Percentiles rank a stretch among this genome's conserved stretches.
phyloP scores from a whole-genome alignment of 352 stramenopile species.

The Phytophthora sp. region DNA sequence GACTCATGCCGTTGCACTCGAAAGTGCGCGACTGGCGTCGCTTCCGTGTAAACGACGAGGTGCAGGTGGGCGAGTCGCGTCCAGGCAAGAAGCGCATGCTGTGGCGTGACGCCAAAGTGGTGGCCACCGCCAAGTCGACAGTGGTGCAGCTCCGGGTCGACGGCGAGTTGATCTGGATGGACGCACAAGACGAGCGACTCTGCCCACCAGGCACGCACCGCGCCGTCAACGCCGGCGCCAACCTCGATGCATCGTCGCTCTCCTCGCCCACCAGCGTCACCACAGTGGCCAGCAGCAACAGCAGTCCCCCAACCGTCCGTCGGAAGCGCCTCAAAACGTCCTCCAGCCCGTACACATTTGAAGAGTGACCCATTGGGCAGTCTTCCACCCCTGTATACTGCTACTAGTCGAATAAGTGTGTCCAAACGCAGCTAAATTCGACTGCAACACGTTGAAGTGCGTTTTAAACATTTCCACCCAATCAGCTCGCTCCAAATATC shows the following conservation, averaged over 20 bases:
- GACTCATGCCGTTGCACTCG: conserved; percentile 93
- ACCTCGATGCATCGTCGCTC: not conserved
- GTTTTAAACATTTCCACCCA: conserved; percentile 10
- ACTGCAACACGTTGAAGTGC: conserved; percentile 23
- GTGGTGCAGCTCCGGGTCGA: conserved; percentile 55
- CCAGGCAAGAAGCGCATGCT: conserved; percentile 47
- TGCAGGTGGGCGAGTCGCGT: conserved; percentile 51
- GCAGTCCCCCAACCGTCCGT: conserved; percentile 5
- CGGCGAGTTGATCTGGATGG: conserved; percentile 52
- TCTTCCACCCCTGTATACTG: not conserved
- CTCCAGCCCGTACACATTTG: conserved; percentile 8
- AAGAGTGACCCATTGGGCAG: conserved; percentile 17
- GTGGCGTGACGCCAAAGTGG: conserved; percentile 59
- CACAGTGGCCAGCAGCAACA: conserved; percentile 14
- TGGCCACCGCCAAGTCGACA: conserved; percentile 28
- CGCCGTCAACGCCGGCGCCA: conserved; percentile 30
- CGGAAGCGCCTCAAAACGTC: conserved; percentile 31
- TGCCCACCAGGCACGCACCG: conserved; percentile 65
- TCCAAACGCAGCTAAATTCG: not conserved
- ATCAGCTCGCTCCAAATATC: not conserved
- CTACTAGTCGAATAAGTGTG: not conserved
- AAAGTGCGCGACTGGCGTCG: conserved; percentile 67
- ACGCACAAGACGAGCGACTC: conserved; percentile 68
- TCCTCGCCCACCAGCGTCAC: conserved; percentile 17
- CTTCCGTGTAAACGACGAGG: conserved; percentile 55